Percentiles rank a stretch among this genome's conserved stretches.
These are phyloP conservation scores for Alternaria dauci DNA, from an alignment of 2,329 filamentous ascomycete species.

Conservation along the genomic window DNA sequence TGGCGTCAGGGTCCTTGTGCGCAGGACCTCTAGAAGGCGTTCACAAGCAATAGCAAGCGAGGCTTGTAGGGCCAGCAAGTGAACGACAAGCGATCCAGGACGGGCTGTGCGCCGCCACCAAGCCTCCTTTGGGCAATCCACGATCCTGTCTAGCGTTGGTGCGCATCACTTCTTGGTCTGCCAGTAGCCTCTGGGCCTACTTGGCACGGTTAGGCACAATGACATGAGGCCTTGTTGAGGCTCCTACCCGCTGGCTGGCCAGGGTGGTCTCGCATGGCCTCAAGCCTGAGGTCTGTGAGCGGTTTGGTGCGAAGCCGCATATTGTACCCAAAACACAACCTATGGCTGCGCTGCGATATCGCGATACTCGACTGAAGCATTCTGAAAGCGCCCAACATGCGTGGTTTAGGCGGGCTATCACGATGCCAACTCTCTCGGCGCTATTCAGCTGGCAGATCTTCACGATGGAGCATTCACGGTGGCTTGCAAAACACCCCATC, in stretches of 20 bases:
- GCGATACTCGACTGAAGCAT: conserved; percentile 3
- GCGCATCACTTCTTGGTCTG: conserved; percentile 5
- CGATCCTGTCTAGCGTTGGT: conserved; percentile 18
- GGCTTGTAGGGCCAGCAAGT: conserved; percentile 10
- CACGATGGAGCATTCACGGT: background rate
- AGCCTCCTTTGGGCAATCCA: conserved; percentile 5
- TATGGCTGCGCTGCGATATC: conserved; percentile 3
- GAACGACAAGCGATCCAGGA: conserved; percentile 3
- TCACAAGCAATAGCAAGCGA: conserved; percentile 7
- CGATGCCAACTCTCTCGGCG: background rate
- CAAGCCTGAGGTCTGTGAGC: conserved; percentile 11
- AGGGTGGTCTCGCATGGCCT: conserved; percentile 19
- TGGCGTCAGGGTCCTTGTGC: background rate
- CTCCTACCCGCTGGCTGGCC: conserved; percentile 16
- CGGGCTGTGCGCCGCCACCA: conserved; percentile 6
- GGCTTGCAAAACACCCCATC: conserved; percentile 5
- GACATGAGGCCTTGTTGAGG: conserved; percentile 23
- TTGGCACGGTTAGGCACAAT: conserved; percentile 16
- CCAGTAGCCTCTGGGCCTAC: conserved; percentile 15
- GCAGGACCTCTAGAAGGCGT: conserved; percentile 7
- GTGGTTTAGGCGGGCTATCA: background rate
- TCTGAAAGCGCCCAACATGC: conserved; percentile 16
- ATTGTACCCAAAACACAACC: background rate
- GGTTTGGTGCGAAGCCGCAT: conserved; percentile 9
- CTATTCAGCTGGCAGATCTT: background rate